phyloP scores from a whole-genome alignment of 495 filamentous ascomycete species.

The Penicillium ochrochloron region DNA sequence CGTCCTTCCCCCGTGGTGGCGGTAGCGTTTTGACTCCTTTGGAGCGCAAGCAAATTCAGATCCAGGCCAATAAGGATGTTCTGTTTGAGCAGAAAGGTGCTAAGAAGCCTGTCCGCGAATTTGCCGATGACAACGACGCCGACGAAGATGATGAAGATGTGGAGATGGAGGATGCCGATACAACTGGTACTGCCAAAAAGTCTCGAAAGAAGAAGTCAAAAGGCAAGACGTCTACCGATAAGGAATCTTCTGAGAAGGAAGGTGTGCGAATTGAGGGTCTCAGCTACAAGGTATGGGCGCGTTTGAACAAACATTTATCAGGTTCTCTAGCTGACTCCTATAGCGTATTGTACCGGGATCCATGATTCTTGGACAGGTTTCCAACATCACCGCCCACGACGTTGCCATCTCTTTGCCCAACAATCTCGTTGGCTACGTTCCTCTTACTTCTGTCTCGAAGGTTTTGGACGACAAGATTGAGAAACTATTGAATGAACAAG shows the following conservation, averaged over 20 bases:
- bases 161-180: conserved; percentile 55
- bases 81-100: conserved; percentile 82
- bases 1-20: conserved; percentile 89
- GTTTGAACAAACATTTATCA: not conserved
- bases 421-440: conserved; percentile 86
- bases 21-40: conserved; percentile 88
- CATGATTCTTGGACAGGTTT: conserved; percentile 83
- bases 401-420: conserved; percentile 85
- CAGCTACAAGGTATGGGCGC: conserved; percentile 76
- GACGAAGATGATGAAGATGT: conserved; percentile 45
- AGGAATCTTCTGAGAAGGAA: conserved; percentile 55
- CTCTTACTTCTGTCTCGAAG: conserved; percentile 88
- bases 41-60: conserved; percentile 94
- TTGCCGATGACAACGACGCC: conserved; percentile 47
- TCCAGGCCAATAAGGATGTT: conserved; percentile 89
- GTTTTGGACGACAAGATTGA: conserved; percentile 69
- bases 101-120: conserved; percentile 49
- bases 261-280: conserved; percentile 79
- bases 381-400: conserved; percentile 77
- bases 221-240: conserved; percentile 52
- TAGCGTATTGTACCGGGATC: conserved; percentile 83
- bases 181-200: conserved; percentile 51
- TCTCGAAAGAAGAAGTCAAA: conserved; percentile 52
- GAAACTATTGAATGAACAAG: conserved; percentile 57
- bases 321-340: conserved; percentile 40